phyloP scores from a whole-genome alignment of 495 filamentous ascomycete genomes.

The Talaromyces proteolyticus region DNA sequence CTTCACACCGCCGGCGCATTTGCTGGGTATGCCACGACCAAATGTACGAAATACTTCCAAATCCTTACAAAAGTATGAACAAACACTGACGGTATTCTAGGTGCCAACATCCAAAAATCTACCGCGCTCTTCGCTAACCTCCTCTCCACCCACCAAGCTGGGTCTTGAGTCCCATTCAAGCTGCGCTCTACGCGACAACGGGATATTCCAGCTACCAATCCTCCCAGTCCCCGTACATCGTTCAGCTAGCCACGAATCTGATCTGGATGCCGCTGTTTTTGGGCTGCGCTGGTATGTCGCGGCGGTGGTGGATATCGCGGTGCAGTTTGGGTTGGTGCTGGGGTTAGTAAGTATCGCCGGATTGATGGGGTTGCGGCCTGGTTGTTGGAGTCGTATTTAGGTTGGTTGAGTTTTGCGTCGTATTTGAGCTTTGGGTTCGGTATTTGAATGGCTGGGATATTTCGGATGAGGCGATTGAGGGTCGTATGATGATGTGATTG shows the following conservation, averaged over 20 bases:
- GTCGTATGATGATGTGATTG: constrained; percentile 27
- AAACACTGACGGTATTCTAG: too few species aligned
- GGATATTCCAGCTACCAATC: constrained; percentile 68
- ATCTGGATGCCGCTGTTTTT: constrained; percentile 96
- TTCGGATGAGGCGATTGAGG: constrained; percentile 35
- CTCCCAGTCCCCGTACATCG: constrained; percentile 64
- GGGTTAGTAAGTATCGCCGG: constrained; percentile 66
- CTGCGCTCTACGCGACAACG: constrained; percentile 79
- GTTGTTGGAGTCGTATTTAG: constrained; percentile 70
- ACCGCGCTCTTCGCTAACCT: constrained; percentile 68
- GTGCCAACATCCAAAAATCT: constrained; percentile 52
- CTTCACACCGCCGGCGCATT: constrained; percentile 29
- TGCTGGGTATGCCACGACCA: constrained; percentile 23
- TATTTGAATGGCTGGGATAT: constrained; percentile 66
- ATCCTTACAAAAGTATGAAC: too few species aligned
- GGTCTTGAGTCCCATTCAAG: constrained; percentile 85
- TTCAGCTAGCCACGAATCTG: constrained; percentile 78
- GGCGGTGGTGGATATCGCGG: constrained; percentile 70
- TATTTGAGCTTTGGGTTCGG: constrained; percentile 70
- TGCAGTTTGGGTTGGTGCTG: constrained; percentile 60
- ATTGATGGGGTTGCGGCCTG: constrained; percentile 68
- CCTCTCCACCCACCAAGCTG: constrained; percentile 72
- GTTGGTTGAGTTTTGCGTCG: constrained; percentile 79
- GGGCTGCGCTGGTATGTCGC: constrained; percentile 59
- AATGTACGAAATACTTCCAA: constrained; percentile 17